Conservation (phyloP, 1,284 basidiomycete genomes). For the Vanrija sp. region DNA sequence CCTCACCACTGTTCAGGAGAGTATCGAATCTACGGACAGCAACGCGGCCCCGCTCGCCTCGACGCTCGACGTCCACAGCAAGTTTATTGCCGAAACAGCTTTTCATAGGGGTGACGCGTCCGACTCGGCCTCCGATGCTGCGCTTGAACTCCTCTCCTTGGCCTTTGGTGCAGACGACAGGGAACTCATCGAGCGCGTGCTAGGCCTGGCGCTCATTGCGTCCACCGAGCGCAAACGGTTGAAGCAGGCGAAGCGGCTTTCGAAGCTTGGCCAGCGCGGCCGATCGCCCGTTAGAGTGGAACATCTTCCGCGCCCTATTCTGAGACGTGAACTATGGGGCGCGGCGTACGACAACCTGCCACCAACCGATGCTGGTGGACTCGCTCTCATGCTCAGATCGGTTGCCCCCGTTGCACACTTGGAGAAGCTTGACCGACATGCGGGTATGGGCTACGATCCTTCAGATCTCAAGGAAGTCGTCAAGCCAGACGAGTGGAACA, state of each 20-base stretch:
- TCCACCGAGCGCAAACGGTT: conserved; percentile 25
- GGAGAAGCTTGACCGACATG: conserved; percentile 54
- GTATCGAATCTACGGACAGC: conserved; percentile 5
- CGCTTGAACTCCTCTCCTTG: conserved; percentile 42
- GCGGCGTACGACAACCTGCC: conserved; percentile 61
- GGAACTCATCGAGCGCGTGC: conserved; percentile 31
- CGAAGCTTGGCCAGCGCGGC: background rate
- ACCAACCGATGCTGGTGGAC: conserved; percentile 58
- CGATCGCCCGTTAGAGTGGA: conserved; percentile 22
- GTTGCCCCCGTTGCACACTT: conserved; percentile 63
- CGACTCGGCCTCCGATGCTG: conserved; percentile 18
- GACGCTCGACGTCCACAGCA: conserved; percentile 44
- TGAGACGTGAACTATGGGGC: conserved; percentile 63
- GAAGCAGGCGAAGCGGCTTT: conserved; percentile 7
- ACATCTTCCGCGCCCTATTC: conserved; percentile 36
- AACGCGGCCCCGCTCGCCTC: conserved; percentile 22
- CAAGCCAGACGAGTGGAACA: conserved; percentile 39
- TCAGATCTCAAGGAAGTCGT: conserved; percentile 36
- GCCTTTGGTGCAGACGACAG: conserved; percentile 45
- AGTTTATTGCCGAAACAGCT: conserved; percentile 59
- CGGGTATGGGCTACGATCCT: conserved; percentile 37
- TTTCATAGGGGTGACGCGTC: conserved; percentile 47
- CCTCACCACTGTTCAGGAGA: conserved; percentile 13
- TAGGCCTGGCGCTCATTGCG: conserved; percentile 31
- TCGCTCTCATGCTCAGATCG: conserved; percentile 58